phyloP scores from a whole-genome alignment of 2,329 filamentous ascomycete species.

The Oidium heveae region DNA sequence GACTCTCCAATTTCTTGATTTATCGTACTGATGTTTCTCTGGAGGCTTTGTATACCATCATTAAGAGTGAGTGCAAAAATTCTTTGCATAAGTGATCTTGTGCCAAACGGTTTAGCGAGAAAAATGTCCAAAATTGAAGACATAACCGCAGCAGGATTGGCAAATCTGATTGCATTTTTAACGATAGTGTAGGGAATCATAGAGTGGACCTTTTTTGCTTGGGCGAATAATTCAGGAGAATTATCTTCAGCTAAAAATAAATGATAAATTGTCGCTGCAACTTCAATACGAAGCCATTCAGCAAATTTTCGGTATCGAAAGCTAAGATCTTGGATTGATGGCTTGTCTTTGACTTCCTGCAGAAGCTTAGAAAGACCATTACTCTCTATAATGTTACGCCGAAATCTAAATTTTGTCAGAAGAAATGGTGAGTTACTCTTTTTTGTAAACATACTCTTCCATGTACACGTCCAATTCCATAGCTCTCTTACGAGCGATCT shows the following conservation, averaged over 20 bases:
- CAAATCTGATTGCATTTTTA: conserved; percentile 91
- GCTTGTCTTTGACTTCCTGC: conserved; percentile 74
- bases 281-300: conserved; percentile 91
- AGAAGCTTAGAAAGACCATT: conserved; percentile 86
- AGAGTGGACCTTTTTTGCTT: conserved; percentile 82
- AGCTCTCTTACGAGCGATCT: conserved; percentile 74
- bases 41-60: conserved; percentile 69
- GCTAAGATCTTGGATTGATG: conserved; percentile 65
- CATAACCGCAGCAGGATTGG: conserved; percentile 94
- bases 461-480: conserved; percentile 92
- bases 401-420: conserved; percentile 23
- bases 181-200: conserved; percentile 78
- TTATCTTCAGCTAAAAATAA: conserved; percentile 96
- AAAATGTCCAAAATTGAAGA: conserved; percentile 86
- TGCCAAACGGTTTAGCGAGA: conserved; percentile 79
- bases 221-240: conserved; percentile 83
- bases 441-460: conserved; percentile 42
- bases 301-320: conserved; percentile 96
- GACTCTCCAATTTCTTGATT: conserved; percentile 56
- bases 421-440: neutral
- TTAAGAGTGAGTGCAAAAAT: conserved; percentile 83
- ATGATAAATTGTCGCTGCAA: conserved; percentile 90
- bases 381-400: conserved; percentile 37
- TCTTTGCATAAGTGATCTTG: conserved; percentile 71
- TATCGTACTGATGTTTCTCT: conserved; percentile 64